These are phyloP conservation scores for Leccinum ochraceum DNA, from an alignment of 768 basidiomycete genomes.

Conservation along the genomic window DNA sequence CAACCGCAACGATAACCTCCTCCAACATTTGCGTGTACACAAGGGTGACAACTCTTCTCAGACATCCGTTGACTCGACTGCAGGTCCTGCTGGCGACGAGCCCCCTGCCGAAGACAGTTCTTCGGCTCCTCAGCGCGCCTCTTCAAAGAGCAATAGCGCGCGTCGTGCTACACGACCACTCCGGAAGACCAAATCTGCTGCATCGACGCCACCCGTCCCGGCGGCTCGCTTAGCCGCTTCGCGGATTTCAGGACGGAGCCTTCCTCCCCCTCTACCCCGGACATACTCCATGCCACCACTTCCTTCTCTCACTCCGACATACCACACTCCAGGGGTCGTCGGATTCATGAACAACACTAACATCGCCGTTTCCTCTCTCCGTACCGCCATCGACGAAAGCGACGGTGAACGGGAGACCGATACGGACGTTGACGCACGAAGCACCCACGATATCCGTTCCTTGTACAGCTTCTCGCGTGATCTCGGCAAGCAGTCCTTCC, in stretches of 20 bases:
- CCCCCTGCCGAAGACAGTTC: conserved; percentile 19
- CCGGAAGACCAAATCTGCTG: conserved; percentile 38
- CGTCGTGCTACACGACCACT: conserved; percentile 34
- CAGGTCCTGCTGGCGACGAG: conserved; percentile 30
- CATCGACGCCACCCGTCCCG: conserved; percentile 36
- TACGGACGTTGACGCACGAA: conserved; percentile 33
- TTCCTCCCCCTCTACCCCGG: conserved; percentile 34
- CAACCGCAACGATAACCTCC: conserved; percentile 77
- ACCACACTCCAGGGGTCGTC: conserved; percentile 24
- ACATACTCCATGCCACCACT: conserved; percentile 36
- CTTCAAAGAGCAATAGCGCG: conserved; percentile 22
- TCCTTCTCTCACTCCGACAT: conserved; percentile 29
- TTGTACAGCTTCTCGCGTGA: conserved; percentile 36
- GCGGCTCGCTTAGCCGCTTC: conserved; percentile 36
- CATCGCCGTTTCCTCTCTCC: conserved; percentile 37
- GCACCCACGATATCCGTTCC: conserved; percentile 30
- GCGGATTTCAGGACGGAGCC: conserved; percentile 31
- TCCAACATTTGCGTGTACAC: conserved; percentile 78
- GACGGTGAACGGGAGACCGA: conserved; percentile 36
- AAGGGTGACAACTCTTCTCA: conserved; percentile 40
- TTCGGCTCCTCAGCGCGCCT: conserved; percentile 25
- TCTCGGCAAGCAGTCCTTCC: conserved; percentile 29
- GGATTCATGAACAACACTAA: conserved; percentile 39
- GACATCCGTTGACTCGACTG: conserved; percentile 32
- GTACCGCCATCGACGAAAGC: conserved; percentile 37